Conservation (phyloP, 2,329 filamentous ascomycete species). For the Colletotrichum gloeosporioides region DNA sequence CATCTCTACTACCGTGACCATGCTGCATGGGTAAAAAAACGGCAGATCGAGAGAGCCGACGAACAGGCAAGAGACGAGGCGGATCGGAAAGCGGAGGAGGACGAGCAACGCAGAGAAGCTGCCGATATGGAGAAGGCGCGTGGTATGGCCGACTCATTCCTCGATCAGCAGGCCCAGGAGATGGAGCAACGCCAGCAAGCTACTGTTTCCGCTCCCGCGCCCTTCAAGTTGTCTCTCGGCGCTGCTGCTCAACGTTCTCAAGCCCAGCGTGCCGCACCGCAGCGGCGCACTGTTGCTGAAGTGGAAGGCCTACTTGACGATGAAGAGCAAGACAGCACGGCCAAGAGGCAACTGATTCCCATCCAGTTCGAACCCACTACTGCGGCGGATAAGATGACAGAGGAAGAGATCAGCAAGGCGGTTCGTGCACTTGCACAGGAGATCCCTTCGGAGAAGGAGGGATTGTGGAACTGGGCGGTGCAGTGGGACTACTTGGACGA, state of each 20-base stretch:
- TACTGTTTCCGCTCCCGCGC: conserved; percentile 61
- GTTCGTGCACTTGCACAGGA: conserved; percentile 84
- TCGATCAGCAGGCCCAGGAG: conserved; percentile 83
- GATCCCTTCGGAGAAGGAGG: conserved; percentile 86
- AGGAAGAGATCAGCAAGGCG: conserved; percentile 86
- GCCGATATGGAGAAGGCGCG: conserved; percentile 79
- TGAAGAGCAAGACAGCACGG: conserved; percentile 79
- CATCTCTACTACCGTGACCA: conserved; percentile 90
- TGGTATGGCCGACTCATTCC: conserved; percentile 89
- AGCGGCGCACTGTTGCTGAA: conserved; percentile 85
- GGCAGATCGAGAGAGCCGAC: conserved; percentile 72
- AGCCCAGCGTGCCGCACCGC: conserved; percentile 58
- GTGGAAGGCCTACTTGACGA: conserved; percentile 95
- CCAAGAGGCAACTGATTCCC: conserved; percentile 78
- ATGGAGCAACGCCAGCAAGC: conserved; percentile 57
- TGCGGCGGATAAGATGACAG: conserved; percentile 72
- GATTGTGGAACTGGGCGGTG: conserved; percentile 90
- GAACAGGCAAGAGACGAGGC: conserved; percentile 82
- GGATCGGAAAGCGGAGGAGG: conserved; percentile 79
- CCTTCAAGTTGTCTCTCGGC: conserved; percentile 92
- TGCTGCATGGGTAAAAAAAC: conserved; percentile 83
- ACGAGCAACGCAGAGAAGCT: conserved; percentile 72
- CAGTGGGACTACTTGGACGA: conserved; percentile 93
- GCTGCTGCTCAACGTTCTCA: conserved; percentile 80
- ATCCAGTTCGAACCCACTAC: conserved; percentile 80